Conservation (phyloP, 371 early-diverging fungal species). For the Neoconidiobolus thromboides region DNA sequence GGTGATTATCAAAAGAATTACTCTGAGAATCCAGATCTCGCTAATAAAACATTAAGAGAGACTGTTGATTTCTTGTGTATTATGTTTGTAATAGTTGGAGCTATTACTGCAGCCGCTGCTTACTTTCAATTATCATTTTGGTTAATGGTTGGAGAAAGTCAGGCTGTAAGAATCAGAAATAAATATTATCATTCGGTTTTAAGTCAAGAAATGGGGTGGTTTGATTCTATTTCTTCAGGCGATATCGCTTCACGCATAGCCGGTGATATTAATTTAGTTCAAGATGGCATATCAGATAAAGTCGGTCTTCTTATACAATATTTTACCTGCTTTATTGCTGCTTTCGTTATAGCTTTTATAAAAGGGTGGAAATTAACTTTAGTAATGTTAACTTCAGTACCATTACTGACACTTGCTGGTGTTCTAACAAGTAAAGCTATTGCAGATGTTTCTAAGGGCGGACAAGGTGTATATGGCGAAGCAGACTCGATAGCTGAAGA, state of each 20-base stretch:
- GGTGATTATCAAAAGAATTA: not conserved
- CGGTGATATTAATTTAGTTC: slow-evolving; percentile 45
- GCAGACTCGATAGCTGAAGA: slow-evolving; percentile 66
- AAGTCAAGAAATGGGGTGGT: slow-evolving; percentile 22
- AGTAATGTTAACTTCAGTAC: slow-evolving; percentile 9
- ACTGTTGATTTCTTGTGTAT: slow-evolving; percentile 48
- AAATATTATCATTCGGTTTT: not conserved
- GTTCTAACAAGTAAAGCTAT: not conserved
- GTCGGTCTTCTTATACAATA: slow-evolving; percentile 9
- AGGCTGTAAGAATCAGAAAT: not conserved
- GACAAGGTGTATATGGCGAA: not conserved
- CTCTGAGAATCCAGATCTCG: not conserved
- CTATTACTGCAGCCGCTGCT: not conserved
- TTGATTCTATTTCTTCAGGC: slow-evolving; percentile 59
- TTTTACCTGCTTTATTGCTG: not conserved
- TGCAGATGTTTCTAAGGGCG: not conserved
- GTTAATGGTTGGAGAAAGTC: not conserved
- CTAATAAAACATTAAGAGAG: not conserved
- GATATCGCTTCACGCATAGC: slow-evolving; percentile 60
- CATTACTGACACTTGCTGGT: slow-evolving; percentile 5
- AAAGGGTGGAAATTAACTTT: slow-evolving; percentile 32
- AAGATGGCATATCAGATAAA: slow-evolving; percentile 20
- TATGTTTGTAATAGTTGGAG: not conserved
- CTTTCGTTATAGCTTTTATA: slow-evolving; percentile 13
- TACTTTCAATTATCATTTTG: slow-evolving; percentile 12